Evolutionary conservation across 208 protist genomes (phyloP), one percentile per base, ranked within the genome.

Genomic region (Wallacemonas sp.): DNA sequence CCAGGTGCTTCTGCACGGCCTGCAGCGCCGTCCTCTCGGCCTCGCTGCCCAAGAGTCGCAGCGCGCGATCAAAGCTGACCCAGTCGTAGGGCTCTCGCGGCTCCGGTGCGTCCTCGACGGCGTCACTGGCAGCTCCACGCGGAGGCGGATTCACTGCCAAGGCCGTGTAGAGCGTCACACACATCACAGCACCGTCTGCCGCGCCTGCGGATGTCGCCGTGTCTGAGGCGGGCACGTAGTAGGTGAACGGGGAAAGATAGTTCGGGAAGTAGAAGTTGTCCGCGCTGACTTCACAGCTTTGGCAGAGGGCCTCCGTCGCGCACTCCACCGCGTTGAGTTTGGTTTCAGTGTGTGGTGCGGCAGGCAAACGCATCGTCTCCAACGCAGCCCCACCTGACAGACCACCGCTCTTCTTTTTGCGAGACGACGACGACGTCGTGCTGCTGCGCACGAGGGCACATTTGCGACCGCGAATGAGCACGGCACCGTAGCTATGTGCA

Each of bases 381-480:
- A 45, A 49, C 44, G 39, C 46, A 54, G 61, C 31, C 21, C 36
- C 3, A 31, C 36, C 2, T 46, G 41, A 15, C 17, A 44, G 30
- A 5, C 44, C n/a, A 30, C 11, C 17, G 11, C 5, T 19, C 8
- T 49, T 6, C 24, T 14, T 8, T 12, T 39, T 30, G 31, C 38
- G 2, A 36, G 6, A 6, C 14, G 4, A 19, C 44, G 42, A 9
- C 6, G 30, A 3, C 22, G 8, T n/a, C 34, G 6, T 5, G 30
- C 42, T 0, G n/a, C 17, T 38, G 34, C 89, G 83, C 51, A 86
- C 76, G 53, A 95, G 75, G 11, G 80, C 89, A 66, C 89, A 95
- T 70, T 95, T 92, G 19, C 86, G 86, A 24, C 89, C 89, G 14
- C 89, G 86, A 46, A 95, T 63, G 49, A 95, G 71, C 45, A 95